Conservation (phyloP, 2,329 filamentous ascomycete species). For the Gnomoniopsis smithogilvyi region DNA sequence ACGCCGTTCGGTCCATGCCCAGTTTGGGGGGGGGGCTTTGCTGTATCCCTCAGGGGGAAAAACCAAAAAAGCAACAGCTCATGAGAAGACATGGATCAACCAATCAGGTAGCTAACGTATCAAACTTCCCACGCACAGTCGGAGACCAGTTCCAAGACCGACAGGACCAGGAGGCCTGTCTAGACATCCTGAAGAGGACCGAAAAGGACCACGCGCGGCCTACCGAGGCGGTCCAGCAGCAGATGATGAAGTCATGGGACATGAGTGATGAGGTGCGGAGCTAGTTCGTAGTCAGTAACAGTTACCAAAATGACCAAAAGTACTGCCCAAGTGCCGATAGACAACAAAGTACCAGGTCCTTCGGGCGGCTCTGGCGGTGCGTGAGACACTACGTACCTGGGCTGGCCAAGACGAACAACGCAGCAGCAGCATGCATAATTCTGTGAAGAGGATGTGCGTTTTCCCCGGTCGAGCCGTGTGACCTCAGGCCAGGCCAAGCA, state of each 20-base stretch:
- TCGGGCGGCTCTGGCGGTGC: not conserved
- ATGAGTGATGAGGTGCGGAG: constrained; percentile 16
- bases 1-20: not conserved
- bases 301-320: not conserved
- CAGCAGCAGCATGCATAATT: not conserved
- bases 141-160: constrained; percentile 28
- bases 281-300: not conserved
- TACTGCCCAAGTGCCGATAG: not conserved
- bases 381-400: not conserved
- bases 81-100: not conserved
- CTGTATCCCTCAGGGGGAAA: not conserved
- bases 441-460: not conserved
- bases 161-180: constrained; percentile 27
- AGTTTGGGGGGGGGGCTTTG: too few species aligned
- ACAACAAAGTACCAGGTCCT: not conserved
- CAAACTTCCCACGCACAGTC: constrained; percentile 21
- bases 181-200: constrained; percentile 28
- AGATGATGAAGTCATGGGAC: constrained; percentile 28
- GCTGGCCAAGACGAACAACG: too few species aligned
- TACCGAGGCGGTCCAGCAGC: constrained; percentile 27
- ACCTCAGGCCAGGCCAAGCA: not conserved
- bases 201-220: constrained; percentile 30
- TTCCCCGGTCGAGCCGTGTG: not conserved
- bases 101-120: constrained; percentile 9
- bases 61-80: not conserved